phyloP scores from a whole-genome alignment of 768 basidiomycete species.

The Leccinum longicurvipes region DNA sequence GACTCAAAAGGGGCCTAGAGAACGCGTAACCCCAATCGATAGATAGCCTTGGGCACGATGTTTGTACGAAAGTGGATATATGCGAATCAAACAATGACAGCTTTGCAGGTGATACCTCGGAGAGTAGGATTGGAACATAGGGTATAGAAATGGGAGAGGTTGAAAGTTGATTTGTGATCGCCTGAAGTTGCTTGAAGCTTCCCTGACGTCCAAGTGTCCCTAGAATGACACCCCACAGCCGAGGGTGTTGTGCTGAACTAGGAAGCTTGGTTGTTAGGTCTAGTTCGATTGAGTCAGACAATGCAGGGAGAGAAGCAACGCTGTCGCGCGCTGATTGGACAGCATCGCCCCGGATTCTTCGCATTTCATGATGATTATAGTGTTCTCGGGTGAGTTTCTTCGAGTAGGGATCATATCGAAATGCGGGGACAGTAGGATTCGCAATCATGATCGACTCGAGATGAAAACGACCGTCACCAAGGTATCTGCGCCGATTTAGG shows the following conservation, averaged over 20 bases:
- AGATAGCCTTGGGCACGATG: slow-evolving; percentile 91
- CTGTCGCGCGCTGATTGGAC: slow-evolving; percentile 71
- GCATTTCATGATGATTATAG: slow-evolving; percentile 90
- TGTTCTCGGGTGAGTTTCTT: slow-evolving; percentile 94
- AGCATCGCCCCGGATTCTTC: slow-evolving; percentile 65
- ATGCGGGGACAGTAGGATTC: slow-evolving; percentile 93
- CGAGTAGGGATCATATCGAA: slow-evolving; percentile 97
- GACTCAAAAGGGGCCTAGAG: slow-evolving; percentile 79
- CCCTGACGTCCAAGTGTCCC: slow-evolving; percentile 96
- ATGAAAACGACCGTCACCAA: slow-evolving; percentile 98
- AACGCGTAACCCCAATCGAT: slow-evolving; percentile 99
- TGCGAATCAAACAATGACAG: slow-evolving; percentile 78
- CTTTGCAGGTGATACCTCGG: slow-evolving; percentile 96
- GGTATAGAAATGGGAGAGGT: slow-evolving; percentile 55
- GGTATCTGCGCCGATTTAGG: slow-evolving; percentile 57
- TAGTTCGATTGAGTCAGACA: slow-evolving; percentile 6
- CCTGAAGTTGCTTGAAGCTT: slow-evolving; percentile 84
- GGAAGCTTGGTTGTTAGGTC: slow-evolving; percentile 16
- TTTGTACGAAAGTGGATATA: slow-evolving; percentile 90
- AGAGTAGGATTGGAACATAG: slow-evolving; percentile 88
- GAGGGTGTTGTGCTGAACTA: slow-evolving; percentile 15
- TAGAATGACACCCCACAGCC: slow-evolving; percentile 85
- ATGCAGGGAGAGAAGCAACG: slow-evolving; percentile 35
- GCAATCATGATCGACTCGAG: slow-evolving; percentile 99
- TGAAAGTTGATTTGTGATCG: slow-evolving; percentile 70